Percentiles rank a stretch among this genome's conserved stretches.
Evolutionary conservation across 768 basidiomycete species (phyloP).

Genomic region (Dendrothele bispora): DNA sequence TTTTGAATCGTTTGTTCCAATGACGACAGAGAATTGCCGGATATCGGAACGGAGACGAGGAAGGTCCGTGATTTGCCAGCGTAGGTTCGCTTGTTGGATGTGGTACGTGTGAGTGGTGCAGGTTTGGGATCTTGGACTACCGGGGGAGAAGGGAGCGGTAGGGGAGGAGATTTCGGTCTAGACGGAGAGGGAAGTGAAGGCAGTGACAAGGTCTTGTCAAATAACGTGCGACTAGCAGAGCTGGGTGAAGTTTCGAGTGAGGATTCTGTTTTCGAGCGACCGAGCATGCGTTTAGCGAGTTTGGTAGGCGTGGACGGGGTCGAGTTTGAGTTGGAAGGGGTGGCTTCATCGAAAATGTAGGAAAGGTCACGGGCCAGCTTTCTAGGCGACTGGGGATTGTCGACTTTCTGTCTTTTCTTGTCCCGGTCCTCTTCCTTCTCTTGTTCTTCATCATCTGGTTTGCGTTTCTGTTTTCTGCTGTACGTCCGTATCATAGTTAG

Average conservation of each 20-base stretch:
- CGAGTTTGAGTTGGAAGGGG: conserved; percentile 21
- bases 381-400: conserved; percentile 11
- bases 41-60: conserved; percentile 57
- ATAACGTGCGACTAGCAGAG: conserved; percentile 5
- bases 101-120: conserved; percentile 19
- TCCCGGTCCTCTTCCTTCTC: conserved; percentile 8
- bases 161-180: conserved; percentile 8
- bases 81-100: conserved; percentile 60
- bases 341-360: conserved; percentile 40
- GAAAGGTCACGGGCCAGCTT: conserved; percentile 44
- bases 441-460: conserved; percentile 12
- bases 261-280: conserved; percentile 64
- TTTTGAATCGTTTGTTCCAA: conserved; percentile 31
- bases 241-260: conserved; percentile 34
- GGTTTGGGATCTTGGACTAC: conserved; percentile 14
- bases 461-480: conserved; percentile 32
- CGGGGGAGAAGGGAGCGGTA: conserved; percentile 24
- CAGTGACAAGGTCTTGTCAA: conserved; percentile 16
- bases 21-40: conserved; percentile 15
- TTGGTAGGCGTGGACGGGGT: conserved; percentile 36
- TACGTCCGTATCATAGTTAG: conserved; percentile 28
- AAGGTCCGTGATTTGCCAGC: conserved; percentile 81
- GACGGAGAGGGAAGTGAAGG: conserved; percentile 17
- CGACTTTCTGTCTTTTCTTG: conserved; percentile 11
- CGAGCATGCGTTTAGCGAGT: conserved; percentile 72